These are phyloP conservation scores for Geosmithia morbida DNA, from an alignment of 2,329 filamentous ascomycete species.

Conservation along the genomic window DNA sequence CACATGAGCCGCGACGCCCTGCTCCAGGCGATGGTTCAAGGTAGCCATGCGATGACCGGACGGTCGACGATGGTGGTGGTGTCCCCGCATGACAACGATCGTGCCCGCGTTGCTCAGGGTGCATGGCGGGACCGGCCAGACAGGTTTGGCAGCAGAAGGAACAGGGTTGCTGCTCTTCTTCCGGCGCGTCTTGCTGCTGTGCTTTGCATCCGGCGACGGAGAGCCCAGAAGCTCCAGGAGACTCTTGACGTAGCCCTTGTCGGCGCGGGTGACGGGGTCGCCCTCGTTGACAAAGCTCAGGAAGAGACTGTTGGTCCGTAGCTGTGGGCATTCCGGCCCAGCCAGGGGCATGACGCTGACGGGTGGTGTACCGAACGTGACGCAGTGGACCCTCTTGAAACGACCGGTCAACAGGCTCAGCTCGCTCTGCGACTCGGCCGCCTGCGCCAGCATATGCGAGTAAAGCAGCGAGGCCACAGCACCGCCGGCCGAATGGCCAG, in stretches of 20 bases:
- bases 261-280: slow-evolving; percentile 65
- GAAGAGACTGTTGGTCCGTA: slow-evolving; percentile 53
- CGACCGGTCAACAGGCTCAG: slow-evolving; percentile 52
- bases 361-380: slow-evolving; percentile 76
- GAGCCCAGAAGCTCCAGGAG: slow-evolving; percentile 57
- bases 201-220: slow-evolving; percentile 8
- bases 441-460: slow-evolving; percentile 60
- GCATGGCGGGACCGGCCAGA: slow-evolving; percentile 52
- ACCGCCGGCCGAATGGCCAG: slow-evolving; percentile 75
- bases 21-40: slow-evolving; percentile 32
- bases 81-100: slow-evolving; percentile 49
- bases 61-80: slow-evolving; percentile 10
- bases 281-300: slow-evolving; percentile 75
- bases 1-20: slow-evolving; percentile 54
- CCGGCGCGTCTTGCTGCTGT: not conserved
- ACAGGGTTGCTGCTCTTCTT: too few relatives aligned
- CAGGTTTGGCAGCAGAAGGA: slow-evolving; percentile 14
- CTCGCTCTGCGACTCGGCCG: slow-evolving; percentile 43
- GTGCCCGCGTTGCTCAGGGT: slow-evolving; percentile 57
- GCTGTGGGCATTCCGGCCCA: slow-evolving; percentile 33
- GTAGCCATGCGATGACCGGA: slow-evolving; percentile 24
- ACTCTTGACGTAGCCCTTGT: slow-evolving; percentile 60
- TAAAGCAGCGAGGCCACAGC: slow-evolving; percentile 71
- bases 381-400: slow-evolving; percentile 70
- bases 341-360: slow-evolving; percentile 55